Evolutionary conservation across 2,329 filamentous ascomycete species (phyloP), one percentile per base, ranked within the genome.

Genomic region (Aspergillus eucalypticola): DNA sequence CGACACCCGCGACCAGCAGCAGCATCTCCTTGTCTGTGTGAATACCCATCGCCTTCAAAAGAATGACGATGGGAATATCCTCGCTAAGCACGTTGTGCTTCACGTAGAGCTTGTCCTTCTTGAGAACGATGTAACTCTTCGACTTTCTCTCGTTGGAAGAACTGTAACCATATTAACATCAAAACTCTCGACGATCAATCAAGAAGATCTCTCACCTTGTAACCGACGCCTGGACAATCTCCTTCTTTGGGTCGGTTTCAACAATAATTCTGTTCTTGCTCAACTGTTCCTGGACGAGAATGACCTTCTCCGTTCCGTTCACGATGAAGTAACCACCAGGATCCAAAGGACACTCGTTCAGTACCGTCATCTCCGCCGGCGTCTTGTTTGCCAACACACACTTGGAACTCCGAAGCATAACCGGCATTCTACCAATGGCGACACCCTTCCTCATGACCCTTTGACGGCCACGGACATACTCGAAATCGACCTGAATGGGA

Each of bases 231-330:
- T 94, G 91, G 59, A 98, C 94, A 65, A 96, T 88, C 61, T 90
- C 90, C 78, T 97, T 98, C 79, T 96, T 96, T 55, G 89, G 84
- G 69, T 94, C 91, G 58, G 91, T 89, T 78, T 99, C 96, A 15
- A 99, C 94, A 74, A 99, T 97, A 71, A 99, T 91, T 81, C 95
- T 88, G 78, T 99, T 99, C 84, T 99, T 99, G 84, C 95, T 99
- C 73, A 99, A 82, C 79, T 99, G 95, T 74, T 99, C 96, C 76
- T 99, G 95, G 13, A 99, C 96, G 46, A 99, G 81, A 72, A 99
- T 99, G 68, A 99, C 95, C 81, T 99, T 99, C 76, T 99, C 95
- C 19, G 96, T 97, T 50, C 95, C 95, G 69, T 94, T 92, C 66
- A 98, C 92, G 71, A 99, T 95, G 71, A 99, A 99, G 76, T 99